Evolutionary conservation across 257 asterid genomes (phyloP), one percentile per base, ranked within the genome.

Genomic region (Fraxinus cuspidata): DNA sequence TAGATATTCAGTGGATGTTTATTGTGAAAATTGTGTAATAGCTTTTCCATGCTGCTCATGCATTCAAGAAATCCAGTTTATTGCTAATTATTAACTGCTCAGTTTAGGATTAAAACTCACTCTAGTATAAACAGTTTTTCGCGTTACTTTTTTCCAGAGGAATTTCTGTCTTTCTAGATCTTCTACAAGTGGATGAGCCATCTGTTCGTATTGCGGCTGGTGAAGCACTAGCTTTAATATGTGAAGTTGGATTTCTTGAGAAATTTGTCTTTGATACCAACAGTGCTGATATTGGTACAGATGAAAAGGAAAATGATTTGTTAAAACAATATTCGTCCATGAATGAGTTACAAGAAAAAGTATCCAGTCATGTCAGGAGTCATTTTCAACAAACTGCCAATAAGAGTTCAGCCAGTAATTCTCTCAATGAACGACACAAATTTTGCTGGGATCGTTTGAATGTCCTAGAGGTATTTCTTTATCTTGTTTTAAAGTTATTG

Each of bases 181-280:
- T 83, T n/a, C 70, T 83, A 11, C 77, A 83, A 73, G 74, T 35
- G 65, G 86, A 83, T 4, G 81, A 79, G 63, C 81, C 27, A 76
- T 79, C 79, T 40, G 69, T 83, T 29, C 19, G 53, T 19, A 47
- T 56, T 67, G 78, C 79, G 42, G 86, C 86, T 49, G 64, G 74
- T 58, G 81, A 79, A 79, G 86, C 86, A n/a, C 53, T 83, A 51
- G 86, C 86, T 58, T 77, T 83, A 73, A 83, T 79, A 49, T 79
- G 86, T 73, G 86, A 83, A 76, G 44, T 72, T 32, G 84, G 81
- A 51, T 71, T 28, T 19, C 78, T 74, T 29, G 83, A 83, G 64
- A 83, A 75, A 75, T 79, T 76, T 56, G 11, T 65, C 21, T 13
- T 42, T 58, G 28, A 78, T 69, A 21, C 34, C 12, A 38, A 40